These are phyloP conservation scores for Marasmius sp. DNA, from an alignment of 1,284 basidiomycete species.

Conservation along the genomic window DNA sequence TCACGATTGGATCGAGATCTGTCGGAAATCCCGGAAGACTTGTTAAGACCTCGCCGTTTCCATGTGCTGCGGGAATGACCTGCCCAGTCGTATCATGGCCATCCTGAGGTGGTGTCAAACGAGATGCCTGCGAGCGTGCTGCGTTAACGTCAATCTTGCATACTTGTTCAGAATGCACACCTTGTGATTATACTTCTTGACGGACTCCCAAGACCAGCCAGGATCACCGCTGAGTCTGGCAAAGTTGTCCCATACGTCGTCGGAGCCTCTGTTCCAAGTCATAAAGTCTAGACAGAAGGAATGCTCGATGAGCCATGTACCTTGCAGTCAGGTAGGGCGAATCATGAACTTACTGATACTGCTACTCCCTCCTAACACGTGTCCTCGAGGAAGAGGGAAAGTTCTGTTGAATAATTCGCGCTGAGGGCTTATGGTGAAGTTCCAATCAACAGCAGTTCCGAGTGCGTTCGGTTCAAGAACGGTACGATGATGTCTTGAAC, in stretches of 20 bases:
- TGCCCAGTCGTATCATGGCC: slow-evolving; percentile 16
- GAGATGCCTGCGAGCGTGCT: slow-evolving; percentile 5
- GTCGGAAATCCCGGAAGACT: slow-evolving; percentile 17
- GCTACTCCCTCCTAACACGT: slow-evolving; percentile 3
- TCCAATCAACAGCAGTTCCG: background rate
- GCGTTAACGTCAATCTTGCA: background rate
- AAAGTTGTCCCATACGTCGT: slow-evolving; percentile 25
- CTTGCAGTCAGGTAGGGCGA: no score
- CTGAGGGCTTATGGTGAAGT: slow-evolving; percentile 4
- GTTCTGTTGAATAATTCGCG: background rate
- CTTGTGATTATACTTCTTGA: slow-evolving; percentile 20
- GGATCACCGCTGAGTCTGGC: slow-evolving; percentile 23
- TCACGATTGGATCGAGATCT: slow-evolving; percentile 17
- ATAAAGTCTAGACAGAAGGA: slow-evolving; percentile 20
- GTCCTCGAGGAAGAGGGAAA: background rate
- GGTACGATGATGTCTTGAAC: background rate
- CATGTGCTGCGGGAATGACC: slow-evolving; percentile 15
- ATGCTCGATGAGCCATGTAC: background rate
- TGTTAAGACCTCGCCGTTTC: slow-evolving; percentile 15
- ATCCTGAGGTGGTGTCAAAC: slow-evolving; percentile 17
- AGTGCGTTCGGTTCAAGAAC: background rate
- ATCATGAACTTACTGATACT: slow-evolving; percentile 1
- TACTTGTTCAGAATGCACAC: slow-evolving; percentile 9
- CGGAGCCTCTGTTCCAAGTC: slow-evolving; percentile 27
- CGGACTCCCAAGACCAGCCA: slow-evolving; percentile 27